Conservation (phyloP, 768 basidiomycete genomes). For the Naganishia onofrii region DNA sequence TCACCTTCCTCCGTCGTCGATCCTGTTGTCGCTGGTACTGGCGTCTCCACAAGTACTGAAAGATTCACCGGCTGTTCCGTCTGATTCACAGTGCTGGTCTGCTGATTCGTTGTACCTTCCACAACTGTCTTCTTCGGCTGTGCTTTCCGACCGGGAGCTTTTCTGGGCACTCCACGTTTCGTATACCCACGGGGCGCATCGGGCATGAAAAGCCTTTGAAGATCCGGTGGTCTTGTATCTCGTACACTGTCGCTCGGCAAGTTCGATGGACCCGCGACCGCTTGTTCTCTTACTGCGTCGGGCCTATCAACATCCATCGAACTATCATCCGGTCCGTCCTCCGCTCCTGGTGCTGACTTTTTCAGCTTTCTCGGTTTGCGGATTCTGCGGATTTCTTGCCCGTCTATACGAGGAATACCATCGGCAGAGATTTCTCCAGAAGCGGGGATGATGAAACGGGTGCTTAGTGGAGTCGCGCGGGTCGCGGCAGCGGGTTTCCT, state of each 20-base stretch:
- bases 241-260: neutral
- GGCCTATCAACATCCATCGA: neutral
- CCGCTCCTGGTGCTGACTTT: neutral
- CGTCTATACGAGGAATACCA: constrained; percentile 16
- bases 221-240: neutral
- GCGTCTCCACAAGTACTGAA: neutral
- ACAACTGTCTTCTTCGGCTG: neutral
- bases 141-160: neutral
- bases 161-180: neutral
- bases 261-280: neutral
- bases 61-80: neutral
- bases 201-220: constrained; percentile 9
- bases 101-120: neutral
- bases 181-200: constrained; percentile 11
- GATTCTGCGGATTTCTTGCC: neutral
- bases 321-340: neutral
- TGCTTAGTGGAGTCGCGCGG: neutral
- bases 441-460: constrained; percentile 2
- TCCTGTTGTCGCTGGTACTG: neutral
- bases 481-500: neutral
- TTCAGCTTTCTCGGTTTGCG: neutral
- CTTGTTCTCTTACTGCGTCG: neutral
- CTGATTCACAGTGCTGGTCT: neutral
- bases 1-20: too few relatives aligned
- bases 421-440: constrained; percentile 14